Evolutionary conservation across 2,329 filamentous ascomycete species (phyloP).

Genomic region (Cordyceps cicadae): DNA sequence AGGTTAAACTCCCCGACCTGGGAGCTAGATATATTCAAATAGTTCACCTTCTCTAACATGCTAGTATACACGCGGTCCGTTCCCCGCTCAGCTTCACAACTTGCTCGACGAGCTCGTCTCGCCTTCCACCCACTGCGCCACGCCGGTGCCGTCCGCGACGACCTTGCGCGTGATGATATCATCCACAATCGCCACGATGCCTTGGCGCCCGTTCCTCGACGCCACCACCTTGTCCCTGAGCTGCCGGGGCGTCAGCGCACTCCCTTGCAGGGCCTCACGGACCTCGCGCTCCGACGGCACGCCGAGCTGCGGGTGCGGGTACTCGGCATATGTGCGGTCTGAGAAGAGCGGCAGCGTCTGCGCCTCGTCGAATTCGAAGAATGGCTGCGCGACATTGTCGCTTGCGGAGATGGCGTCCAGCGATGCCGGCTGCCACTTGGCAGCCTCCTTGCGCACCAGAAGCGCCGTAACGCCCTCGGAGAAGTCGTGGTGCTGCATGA

Average conservation of each 20-base stretch:
- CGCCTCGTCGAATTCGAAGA: constrained; percentile 51
- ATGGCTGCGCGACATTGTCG: constrained; percentile 51
- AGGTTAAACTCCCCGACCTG: neutral
- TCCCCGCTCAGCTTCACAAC: constrained; percentile 16
- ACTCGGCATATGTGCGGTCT: constrained; percentile 55
- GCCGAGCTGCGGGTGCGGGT: constrained; percentile 63
- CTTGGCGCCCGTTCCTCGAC: constrained; percentile 55
- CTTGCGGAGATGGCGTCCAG: constrained; percentile 56
- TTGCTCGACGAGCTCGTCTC: constrained; percentile 25
- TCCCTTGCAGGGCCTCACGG: constrained; percentile 32
- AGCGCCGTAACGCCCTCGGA: constrained; percentile 80
- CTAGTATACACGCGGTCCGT: constrained; percentile 11
- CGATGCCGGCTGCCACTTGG: constrained; percentile 67
- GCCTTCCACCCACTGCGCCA: constrained; percentile 30
- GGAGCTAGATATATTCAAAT: neutral
- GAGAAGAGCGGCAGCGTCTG: constrained; percentile 53
- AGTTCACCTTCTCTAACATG: neutral
- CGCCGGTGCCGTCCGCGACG: constrained; percentile 33
- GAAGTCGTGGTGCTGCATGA: constrained; percentile 91
- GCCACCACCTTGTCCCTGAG: constrained; percentile 56
- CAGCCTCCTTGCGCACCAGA: constrained; percentile 61
- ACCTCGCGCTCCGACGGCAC: constrained; percentile 65
- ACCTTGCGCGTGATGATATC: constrained; percentile 63
- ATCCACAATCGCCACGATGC: constrained; percentile 57
- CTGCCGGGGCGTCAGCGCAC: constrained; percentile 39